Base-by-base conservation (phyloP, 768 basidiomycete genomes). In the Crassisporium funariophilum region DNA sequence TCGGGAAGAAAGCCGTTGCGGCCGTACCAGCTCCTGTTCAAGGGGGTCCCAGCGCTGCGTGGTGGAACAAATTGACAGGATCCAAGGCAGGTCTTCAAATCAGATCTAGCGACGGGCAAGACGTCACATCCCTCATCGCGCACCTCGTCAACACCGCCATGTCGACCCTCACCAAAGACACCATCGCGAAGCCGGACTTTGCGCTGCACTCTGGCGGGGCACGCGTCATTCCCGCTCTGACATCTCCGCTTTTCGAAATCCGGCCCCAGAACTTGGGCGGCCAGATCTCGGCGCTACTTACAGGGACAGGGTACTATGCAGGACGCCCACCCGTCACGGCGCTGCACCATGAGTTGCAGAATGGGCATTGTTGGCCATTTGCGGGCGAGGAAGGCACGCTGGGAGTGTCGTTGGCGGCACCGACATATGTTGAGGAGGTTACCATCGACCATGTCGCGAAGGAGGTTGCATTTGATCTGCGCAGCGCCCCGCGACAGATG, bases 281-380 rank as follows among this genome's bases (percentile, higher is more conserved):
- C 5, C 71, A 82, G 16, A 50, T 86, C 19, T 42, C 81, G 16
- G 72, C 82, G 12, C 67, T 80, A 48, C 54, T 89, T 57, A 83
- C 84, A 0, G 86, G 86, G 25, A 73, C 74, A 35, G 81, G 79
- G 15, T 74, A 76, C 53, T 73, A 82, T 33, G 66, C 83, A 35
- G 94, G 91, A n/a, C 81, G 84, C 12, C 81, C 91, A 1, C 94
- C 95, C 1, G 81, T 92, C 39, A 87, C 81, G 0, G 91, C 91
- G 2, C 73, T 99, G n/a, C 88, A 95, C 58, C 86, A 90, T 48
- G 91, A 97, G 51, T 71, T 75, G 20, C 79, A 86, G 45, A 83
- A 82, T 24, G 95, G 97, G 3, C 78, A 86, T 46, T 99, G 95
- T 67, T 99, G 95, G 94, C 91, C 95, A 1, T 92, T 98, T 70